Evolutionary conservation across 2,329 filamentous ascomycete genomes (phyloP).

Genomic region (Penicillium sp.): DNA sequence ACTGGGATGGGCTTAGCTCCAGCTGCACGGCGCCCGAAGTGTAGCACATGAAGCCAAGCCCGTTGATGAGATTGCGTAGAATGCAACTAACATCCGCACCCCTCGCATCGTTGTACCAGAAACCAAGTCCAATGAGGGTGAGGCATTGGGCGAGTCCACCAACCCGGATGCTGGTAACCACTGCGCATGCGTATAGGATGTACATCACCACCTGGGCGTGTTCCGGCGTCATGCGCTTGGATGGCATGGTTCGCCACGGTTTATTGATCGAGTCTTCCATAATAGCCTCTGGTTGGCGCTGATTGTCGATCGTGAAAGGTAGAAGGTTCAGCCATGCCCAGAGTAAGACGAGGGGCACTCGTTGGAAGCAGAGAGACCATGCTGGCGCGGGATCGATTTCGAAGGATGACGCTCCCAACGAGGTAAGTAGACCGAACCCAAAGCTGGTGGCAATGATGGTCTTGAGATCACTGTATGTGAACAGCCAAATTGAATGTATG

Average conservation of each 20-base stretch:
- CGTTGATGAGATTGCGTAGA: conserved; percentile 13
- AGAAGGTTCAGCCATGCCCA: conserved; percentile 6
- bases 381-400: background rate
- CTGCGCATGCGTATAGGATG: background rate
- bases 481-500: background rate
- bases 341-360: background rate
- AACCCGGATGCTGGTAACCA: background rate
- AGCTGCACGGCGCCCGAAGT: conserved; percentile 4
- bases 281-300: conserved; percentile 7
- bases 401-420: background rate
- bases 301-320: conserved; percentile 11
- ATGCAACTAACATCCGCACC: conserved; percentile 2
- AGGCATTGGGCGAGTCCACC: conserved; percentile 6
- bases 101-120: conserved; percentile 9
- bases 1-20: background rate
- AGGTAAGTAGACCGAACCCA: background rate
- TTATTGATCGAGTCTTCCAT: conserved; percentile 10
- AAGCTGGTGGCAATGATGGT: conserved; percentile 2
- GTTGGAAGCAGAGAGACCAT: background rate
- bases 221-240: background rate
- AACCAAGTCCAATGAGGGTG: conserved; percentile 1
- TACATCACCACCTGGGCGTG: conserved; percentile 5
- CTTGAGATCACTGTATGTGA: background rate
- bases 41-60: conserved; percentile 5
- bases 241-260: conserved; percentile 7